Evolutionary conservation across 2,329 filamentous ascomycete genomes (phyloP), one percentile per base, ranked within the genome.

Genomic region (Macrophomina phaseolina): DNA sequence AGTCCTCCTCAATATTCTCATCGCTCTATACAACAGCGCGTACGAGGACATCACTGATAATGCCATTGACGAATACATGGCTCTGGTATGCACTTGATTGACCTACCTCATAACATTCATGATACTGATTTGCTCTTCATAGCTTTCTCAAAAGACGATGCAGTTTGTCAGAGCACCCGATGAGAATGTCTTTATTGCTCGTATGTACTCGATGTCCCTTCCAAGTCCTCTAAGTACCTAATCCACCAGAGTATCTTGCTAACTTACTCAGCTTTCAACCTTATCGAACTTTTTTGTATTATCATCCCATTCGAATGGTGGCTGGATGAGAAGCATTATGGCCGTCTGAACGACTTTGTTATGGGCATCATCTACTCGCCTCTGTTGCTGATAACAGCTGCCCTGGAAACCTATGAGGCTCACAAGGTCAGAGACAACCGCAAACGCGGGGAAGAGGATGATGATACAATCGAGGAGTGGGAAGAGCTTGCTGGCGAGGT

Each of bases 171-270:
- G 95, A 58, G 95, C 95, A 0, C 95, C 95, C 0, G 95, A 99
- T 73, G 95, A 99, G 78, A 99, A 99, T 72, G 95, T 99, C 65
- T 99, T 95, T 80, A 97, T 99, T 73, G 90, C 95, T 0, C 95
- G 58, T 62, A 16, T 38, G 58, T 49, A 12, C 18, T 28, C 32
- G 14, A 9, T 11, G 5, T 82, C 74, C 71, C 79, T 36, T 14
- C 34, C 12, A 23, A 65, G 82, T 80, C n/a, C 16, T 45, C 42
- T 14, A 45, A n/a, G 16, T 34, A 3, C 14, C 2, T 34, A 16
- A 32, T 18, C 14, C 28, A 7, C 30, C 23, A 23, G 23, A 23
- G 23, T 23, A 23, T 49, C 2, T 18, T 11, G 58, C 58, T 62
- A 32, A 62, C 32, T 28, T 9, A 16, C 12, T 4, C 23, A 62